A percentile compares a stretch with the other conserved stretches of the same genome.
These are phyloP conservation scores for Venturia pyrina DNA, from an alignment of 2,329 filamentous ascomycete species.

Conservation along the genomic window DNA sequence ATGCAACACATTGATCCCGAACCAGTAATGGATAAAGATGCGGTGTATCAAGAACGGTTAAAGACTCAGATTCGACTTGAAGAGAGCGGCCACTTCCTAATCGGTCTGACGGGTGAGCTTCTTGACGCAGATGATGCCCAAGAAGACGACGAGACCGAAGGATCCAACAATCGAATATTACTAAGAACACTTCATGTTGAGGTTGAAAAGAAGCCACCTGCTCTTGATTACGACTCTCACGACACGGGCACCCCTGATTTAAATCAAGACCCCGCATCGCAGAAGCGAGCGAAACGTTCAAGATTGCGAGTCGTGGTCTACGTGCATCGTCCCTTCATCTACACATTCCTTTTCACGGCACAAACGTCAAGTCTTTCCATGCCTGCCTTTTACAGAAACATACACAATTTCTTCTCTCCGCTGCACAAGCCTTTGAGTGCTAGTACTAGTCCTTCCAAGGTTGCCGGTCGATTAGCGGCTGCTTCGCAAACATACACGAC, in stretches of 20 bases:
- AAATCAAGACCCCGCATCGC: background rate
- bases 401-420: conserved; percentile 42
- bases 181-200: conserved; percentile 60
- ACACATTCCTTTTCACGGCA: conserved; percentile 60
- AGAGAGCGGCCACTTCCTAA: conserved; percentile 49
- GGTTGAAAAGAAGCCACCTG: conserved; percentile 35
- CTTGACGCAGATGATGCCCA: conserved; percentile 41
- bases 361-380: conserved; percentile 45
- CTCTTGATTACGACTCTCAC: conserved; percentile 1
- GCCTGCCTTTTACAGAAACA: conserved; percentile 35
- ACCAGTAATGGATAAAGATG: conserved; percentile 25
- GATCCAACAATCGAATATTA: conserved; percentile 41
- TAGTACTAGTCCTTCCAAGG: conserved; percentile 30
- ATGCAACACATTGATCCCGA: conserved; percentile 28
- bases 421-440: conserved; percentile 35
- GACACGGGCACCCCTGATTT: background rate
- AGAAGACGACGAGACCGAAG: conserved; percentile 19
- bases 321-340: conserved; percentile 64
- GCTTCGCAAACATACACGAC: conserved; percentile 24
- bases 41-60: conserved; percentile 50
- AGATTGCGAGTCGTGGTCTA: conserved; percentile 61
- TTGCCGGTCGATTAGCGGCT: conserved; percentile 32
- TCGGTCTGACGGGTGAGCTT: conserved; percentile 58
- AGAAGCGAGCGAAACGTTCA: conserved; percentile 14
- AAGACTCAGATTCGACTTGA: conserved; percentile 39